Evolutionary conservation across 495 filamentous ascomycete genomes (phyloP), one percentile per base, ranked within the genome.

Genomic region (Podospora anserina): DNA sequence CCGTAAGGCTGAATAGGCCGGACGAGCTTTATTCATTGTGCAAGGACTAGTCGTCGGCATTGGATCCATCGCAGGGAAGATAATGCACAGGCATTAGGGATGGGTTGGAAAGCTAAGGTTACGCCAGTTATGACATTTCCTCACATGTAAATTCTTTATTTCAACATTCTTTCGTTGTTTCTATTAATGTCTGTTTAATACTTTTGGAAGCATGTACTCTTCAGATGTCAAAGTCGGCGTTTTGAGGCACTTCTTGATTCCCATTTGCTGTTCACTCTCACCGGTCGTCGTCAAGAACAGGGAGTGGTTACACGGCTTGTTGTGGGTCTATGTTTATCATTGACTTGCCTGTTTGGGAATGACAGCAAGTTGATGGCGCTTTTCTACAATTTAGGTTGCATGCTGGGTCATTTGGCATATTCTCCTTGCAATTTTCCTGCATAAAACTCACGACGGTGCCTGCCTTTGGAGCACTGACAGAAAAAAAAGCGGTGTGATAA

Each of bases 41-140:
- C 20, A 32, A 3, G 28, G 23, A 61, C 54, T 16, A 57, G 54
- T 18, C 5, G 18, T 16, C 23, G 5, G 13, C n/a, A 58, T 11
- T 15, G 13, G n/a, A 58, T 62, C 19, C 16, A 6, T 59, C 26
- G 5, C 3, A 59, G 56, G 19, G 26, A 4, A 59, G 56, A 59
- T 3, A 18, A 15, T 23, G 19, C 20, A 32, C 30, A 32, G 30
- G 26, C 20, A 5, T 59, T 27, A 16, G 30, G 18, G 60, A n/a
- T 19, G 23, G 30, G 4, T 7, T 32, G 0, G 19, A 27, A 26
- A 62, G 5, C 3, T 7, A n/a, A 15, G 6, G 60, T 62, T 62
- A 62, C 60, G 60, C 60, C 23, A 32, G 60, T 62, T 34, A 62
- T 27, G 60, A 62, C 20, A 26, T 62, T 62, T 27, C 30, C 32